phyloP scores from a whole-genome alignment of 2,329 filamentous ascomycete genomes.

The Plectosphaerella cucumerina region DNA sequence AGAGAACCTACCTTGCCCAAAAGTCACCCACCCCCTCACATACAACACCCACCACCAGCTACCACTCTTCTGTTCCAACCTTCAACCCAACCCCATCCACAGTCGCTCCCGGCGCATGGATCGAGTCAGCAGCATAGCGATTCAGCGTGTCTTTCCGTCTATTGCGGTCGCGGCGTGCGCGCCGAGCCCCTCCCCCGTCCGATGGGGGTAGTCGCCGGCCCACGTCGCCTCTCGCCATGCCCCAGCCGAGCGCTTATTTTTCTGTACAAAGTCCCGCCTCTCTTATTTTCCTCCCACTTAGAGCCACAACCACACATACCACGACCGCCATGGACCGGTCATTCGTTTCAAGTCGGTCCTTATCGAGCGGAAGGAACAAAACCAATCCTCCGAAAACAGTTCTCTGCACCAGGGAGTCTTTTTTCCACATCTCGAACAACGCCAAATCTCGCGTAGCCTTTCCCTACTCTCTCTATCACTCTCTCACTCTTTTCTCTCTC shows the following conservation, averaged over 20 bases:
- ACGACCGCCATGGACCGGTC: slow-evolving; percentile 14
- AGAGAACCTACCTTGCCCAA: slow-evolving; percentile 11
- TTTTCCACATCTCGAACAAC: not conserved
- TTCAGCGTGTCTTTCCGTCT: slow-evolving; percentile 7
- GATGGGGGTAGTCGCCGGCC: too few relatives aligned
- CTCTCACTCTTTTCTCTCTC: not conserved
- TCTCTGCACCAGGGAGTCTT: not conserved
- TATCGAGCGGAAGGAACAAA: slow-evolving; percentile 5
- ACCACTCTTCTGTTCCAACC: not conserved
- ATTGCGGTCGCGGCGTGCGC: not conserved
- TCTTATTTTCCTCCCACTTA: slow-evolving; percentile 6
- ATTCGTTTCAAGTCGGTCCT: slow-evolving; percentile 15
- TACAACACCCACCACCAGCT: not conserved
- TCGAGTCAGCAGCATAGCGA: not conserved
- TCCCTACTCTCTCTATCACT: too few relatives aligned
- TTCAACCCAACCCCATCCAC: not conserved
- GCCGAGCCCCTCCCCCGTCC: too few relatives aligned
- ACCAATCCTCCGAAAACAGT: too few relatives aligned
- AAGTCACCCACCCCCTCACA: slow-evolving; percentile 3
- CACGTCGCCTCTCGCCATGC: not conserved
- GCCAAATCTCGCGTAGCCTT: not conserved
- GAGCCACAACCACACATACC: slow-evolving; percentile 2
- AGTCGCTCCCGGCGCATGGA: not conserved
- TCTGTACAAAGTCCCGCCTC: slow-evolving; percentile 11
- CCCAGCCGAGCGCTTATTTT: too few relatives aligned